Conservation (phyloP, 139 green algal genomes). For the Chlorella sp. region DNA sequence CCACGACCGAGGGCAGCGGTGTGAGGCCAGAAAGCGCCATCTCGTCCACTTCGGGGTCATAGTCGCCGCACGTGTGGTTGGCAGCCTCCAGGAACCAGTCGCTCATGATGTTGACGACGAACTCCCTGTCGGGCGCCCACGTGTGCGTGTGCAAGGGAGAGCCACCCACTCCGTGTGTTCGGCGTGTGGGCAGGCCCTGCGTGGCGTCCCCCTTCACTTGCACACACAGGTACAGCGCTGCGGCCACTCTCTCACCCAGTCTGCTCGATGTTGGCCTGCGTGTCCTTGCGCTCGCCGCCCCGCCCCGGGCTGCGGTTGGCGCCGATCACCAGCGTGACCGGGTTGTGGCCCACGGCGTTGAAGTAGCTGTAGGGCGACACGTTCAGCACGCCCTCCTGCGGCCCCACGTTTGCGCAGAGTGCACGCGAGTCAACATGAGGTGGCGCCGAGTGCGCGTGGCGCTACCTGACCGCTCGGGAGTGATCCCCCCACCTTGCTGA, state of each 20-base stretch:
- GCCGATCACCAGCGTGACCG: slow-evolving; percentile 2
- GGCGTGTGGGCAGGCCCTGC: too few relatives aligned
- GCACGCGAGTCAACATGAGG: not conserved
- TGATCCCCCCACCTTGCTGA: slow-evolving; percentile 24
- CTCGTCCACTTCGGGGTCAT: slow-evolving; percentile 73
- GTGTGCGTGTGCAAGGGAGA: too few relatives aligned
- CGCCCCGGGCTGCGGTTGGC: not conserved
- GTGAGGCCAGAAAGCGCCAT: slow-evolving; percentile 71
- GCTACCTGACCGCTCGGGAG: not conserved
- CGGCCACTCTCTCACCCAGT: slow-evolving; percentile 73
- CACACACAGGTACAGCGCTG: too few relatives aligned
- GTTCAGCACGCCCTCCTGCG: not conserved
- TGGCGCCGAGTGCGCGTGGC: not conserved
- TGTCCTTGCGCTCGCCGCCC: slow-evolving; percentile 76
- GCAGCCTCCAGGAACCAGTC: slow-evolving; percentile 95
- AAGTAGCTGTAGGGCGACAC: slow-evolving; percentile 13
- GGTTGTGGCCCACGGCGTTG: slow-evolving; percentile 8
- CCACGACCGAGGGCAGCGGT: slow-evolving; percentile 52
- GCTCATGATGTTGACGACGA: slow-evolving; percentile 90
- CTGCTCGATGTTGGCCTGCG: slow-evolving; percentile 81
- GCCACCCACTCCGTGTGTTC: too few relatives aligned
- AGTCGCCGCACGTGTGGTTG: slow-evolving; percentile 88
- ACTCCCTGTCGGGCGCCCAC: too few relatives aligned
- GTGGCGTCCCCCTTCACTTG: too few relatives aligned
- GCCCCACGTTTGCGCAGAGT: not conserved